These are phyloP conservation scores for Zygoascus meyerae DNA, from an alignment of 1,139 yeast genomes.

Conservation along the genomic window DNA sequence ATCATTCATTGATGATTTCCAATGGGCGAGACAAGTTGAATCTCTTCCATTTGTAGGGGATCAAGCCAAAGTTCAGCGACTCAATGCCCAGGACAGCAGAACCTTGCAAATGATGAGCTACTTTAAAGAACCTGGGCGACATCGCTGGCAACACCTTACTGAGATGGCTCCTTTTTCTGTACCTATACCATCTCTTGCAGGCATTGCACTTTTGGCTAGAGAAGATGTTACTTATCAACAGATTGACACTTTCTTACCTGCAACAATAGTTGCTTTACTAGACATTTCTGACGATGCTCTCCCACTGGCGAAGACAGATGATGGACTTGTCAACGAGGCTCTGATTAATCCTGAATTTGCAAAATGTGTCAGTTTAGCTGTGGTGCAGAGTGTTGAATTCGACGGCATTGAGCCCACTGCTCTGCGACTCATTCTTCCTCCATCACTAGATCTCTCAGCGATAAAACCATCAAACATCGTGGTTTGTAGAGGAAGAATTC, in stretches of 20 bases:
- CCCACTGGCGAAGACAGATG: neutral
- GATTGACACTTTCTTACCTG: conserved; percentile 25
- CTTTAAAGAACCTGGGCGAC: conserved; percentile 25
- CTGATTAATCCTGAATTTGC: conserved; percentile 10
- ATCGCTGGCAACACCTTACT: conserved; percentile 27
- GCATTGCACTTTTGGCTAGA: conserved; percentile 25
- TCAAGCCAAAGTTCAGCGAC: neutral
- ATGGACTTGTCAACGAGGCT: conserved; percentile 6
- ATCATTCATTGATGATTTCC: conserved; percentile 8
- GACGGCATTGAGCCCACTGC: conserved; percentile 20
- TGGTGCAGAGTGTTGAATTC: conserved; percentile 47
- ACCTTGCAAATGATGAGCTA: conserved; percentile 32
- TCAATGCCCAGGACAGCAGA: conserved; percentile 29
- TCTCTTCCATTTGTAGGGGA: neutral
- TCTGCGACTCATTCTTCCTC: conserved; percentile 58
- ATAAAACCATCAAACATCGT: conserved; percentile 23
- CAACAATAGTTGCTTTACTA: conserved; percentile 29
- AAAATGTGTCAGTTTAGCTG: conserved; percentile 30
- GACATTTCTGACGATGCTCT: conserved; percentile 14
- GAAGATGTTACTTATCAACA: conserved; percentile 29
- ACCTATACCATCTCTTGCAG: conserved; percentile 20
- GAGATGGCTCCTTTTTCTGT: conserved; percentile 28
- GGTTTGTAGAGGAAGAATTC: conserved; percentile 61
- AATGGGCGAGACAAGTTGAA: conserved; percentile 1
- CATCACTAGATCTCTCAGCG: conserved; percentile 17